phyloP scores from a whole-genome alignment of 2,329 filamentous ascomycete species.

The Alternaria longipes region DNA sequence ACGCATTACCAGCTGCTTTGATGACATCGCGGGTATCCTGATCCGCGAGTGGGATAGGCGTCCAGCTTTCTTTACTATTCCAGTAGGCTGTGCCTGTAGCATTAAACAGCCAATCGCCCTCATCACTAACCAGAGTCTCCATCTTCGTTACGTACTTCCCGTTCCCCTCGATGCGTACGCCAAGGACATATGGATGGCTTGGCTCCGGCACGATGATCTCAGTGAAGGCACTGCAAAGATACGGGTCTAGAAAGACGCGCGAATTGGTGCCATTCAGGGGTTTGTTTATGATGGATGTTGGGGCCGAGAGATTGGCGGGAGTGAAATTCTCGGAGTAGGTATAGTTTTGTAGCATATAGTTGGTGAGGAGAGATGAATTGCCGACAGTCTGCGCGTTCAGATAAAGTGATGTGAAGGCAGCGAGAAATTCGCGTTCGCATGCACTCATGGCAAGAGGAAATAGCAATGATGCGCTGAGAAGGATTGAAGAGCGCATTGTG shows the following conservation, averaged over 20 bases:
- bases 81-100: constrained; percentile 27
- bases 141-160: constrained; percentile 28
- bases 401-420: constrained; percentile 27
- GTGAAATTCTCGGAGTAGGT: constrained; percentile 36
- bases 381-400: constrained; percentile 29
- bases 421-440: constrained; percentile 18
- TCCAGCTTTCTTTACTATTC: constrained; percentile 28
- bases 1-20: constrained; percentile 35
- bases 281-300: constrained; percentile 27
- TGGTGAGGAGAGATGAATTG: constrained; percentile 17
- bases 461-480: background rate
- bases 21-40: constrained; percentile 28
- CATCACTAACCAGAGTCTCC: constrained; percentile 32
- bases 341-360: constrained; percentile 19
- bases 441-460: background rate
- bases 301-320: constrained; percentile 19
- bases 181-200: constrained; percentile 35
- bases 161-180: constrained; percentile 23
- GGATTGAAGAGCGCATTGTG: background rate
- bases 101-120: constrained; percentile 38
- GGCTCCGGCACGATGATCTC: constrained; percentile 29
- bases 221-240: constrained; percentile 32
- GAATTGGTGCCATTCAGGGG: constrained; percentile 28
- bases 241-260: constrained; percentile 29
- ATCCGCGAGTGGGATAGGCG: constrained; percentile 19